phyloP scores from a whole-genome alignment of 2,329 filamentous ascomycete genomes.

The Thielaviopsis ethacetica region DNA sequence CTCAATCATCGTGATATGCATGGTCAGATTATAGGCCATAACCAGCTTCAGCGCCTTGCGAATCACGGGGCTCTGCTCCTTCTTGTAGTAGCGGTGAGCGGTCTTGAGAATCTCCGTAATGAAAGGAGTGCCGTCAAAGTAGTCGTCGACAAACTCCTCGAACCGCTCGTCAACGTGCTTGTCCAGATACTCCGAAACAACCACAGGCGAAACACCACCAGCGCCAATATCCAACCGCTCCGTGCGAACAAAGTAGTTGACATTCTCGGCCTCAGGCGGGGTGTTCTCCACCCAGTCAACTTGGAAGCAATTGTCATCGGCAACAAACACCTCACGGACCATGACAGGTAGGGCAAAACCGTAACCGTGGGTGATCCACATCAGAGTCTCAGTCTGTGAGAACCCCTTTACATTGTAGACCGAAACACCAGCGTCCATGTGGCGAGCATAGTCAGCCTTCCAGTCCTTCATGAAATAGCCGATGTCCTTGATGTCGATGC shows the following conservation, averaged over 20 bases:
- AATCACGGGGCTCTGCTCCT: constrained; percentile 76
- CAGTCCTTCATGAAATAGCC: constrained; percentile 98
- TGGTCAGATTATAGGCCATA: constrained; percentile 85
- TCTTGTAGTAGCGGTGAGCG: constrained; percentile 79
- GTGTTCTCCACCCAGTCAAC: constrained; percentile 85
- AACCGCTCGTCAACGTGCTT: constrained; percentile 87
- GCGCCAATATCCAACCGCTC: constrained; percentile 78
- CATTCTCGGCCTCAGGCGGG: constrained; percentile 44
- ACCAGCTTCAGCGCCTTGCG: constrained; percentile 92
- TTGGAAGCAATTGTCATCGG: constrained; percentile 81
- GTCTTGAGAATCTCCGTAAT: constrained; percentile 94
- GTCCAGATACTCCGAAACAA: constrained; percentile 83
- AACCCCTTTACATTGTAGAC: constrained; percentile 91
- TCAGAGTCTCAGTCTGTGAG: constrained; percentile 45
- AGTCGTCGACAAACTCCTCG: constrained; percentile 85
- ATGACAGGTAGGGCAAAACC: constrained; percentile 84
- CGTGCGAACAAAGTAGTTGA: constrained; percentile 72
- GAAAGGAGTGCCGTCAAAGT: constrained; percentile 91
- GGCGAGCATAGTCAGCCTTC: constrained; percentile 91
- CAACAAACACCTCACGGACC: constrained; percentile 84
- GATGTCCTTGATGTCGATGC: constrained; percentile 97
- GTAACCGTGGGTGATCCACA: constrained; percentile 95
- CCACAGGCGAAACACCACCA: constrained; percentile 66
- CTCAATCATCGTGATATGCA: constrained; percentile 89
- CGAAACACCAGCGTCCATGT: constrained; percentile 72